These are phyloP conservation scores for Laetiporus sulphureus DNA, from an alignment of 1,284 basidiomycete species.

Conservation along the genomic window DNA sequence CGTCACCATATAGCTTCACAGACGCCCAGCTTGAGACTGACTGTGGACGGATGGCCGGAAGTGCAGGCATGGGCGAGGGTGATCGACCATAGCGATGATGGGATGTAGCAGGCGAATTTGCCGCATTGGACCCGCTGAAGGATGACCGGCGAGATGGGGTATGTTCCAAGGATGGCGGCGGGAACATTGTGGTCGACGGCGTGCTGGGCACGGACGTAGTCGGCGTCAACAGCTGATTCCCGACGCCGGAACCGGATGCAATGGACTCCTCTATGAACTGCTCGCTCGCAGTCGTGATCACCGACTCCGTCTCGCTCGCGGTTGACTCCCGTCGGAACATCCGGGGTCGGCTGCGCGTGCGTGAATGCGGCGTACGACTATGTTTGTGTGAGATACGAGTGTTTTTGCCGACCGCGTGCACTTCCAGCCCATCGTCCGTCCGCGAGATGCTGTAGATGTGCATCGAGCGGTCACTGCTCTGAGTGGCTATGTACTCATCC, in stretches of 20 bases:
- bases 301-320: conserved; percentile 67
- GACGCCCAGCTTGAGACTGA: conserved; percentile 42
- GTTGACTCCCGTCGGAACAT: conserved; percentile 66
- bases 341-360: conserved; percentile 49
- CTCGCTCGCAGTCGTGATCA: conserved; percentile 48
- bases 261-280: conserved; percentile 28
- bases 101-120: conserved; percentile 62
- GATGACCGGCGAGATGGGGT: conserved; percentile 80
- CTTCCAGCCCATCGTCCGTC: conserved; percentile 76
- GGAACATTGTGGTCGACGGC: conserved; percentile 62
- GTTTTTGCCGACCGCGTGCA: conserved; percentile 81
- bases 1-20: conserved; percentile 87
- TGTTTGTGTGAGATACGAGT: conserved; percentile 64
- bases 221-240: conserved; percentile 51
- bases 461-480: conserved; percentile 89
- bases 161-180: conserved; percentile 59
- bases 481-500: conserved; percentile 92
- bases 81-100: conserved; percentile 73
- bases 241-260: conserved; percentile 15
- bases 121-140: conserved; percentile 77
- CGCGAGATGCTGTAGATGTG: conserved; percentile 80
- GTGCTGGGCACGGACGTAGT: conserved; percentile 52
- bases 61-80: conserved; percentile 85
- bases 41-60: conserved; percentile 75
- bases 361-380: conserved; percentile 57